Base-by-base conservation (phyloP, 1,284 basidiomycete species). In the Phylloporus sp. region DNA sequence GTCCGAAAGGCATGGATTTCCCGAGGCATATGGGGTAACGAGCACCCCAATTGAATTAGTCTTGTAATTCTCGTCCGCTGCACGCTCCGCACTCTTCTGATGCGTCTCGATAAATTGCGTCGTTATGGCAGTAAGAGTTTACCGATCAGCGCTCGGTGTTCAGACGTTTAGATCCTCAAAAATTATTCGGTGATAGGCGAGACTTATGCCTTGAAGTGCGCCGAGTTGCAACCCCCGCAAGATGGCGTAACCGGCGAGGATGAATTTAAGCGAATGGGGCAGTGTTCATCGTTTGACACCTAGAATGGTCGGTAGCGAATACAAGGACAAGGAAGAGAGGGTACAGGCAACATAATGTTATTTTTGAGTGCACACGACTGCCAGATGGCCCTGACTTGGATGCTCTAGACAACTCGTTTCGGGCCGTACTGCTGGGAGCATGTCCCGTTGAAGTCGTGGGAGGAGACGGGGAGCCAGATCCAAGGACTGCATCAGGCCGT, bases 31-130 rank as follows among this genome's bases (percentile, higher is more conserved):
- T 37, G 29, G 4, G 49, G 60, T 73, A 64, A 68, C 58, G 57
- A 61, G 59, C 23, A 6, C 20, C 29, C 8, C 17, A n/a, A 58
- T 29, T 59, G 63, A 73, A 66, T 65, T 58, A 43, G 37, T 59
- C 60, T 65, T 70, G 60, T n/a, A 19, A 64, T 69, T 62, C 55
- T 62, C 41, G 56, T 65, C 67, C 62, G 61, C 27, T 52, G 49
- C 56, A 23, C 39, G 45, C 73, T 73, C 76, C 71, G 68, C 41
- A 59, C 12, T 10, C 35, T 69, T 75, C 65, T 65, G 66, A 77
- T 74, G 53, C n/a, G 62, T 15, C 25, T 52, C 19, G 41, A 62
- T 20, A 45, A 65, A 66, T 67, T 65, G 47, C 41, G 64, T 43
- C 37, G 60, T 72, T 64, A 73, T n/a, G 58, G 62, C 41, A 60